A percentile compares a stretch with the other conserved stretches of the same genome.
phyloP scores from a whole-genome alignment of 179 eudicot genomes.

The Gypsophila paniculata region DNA sequence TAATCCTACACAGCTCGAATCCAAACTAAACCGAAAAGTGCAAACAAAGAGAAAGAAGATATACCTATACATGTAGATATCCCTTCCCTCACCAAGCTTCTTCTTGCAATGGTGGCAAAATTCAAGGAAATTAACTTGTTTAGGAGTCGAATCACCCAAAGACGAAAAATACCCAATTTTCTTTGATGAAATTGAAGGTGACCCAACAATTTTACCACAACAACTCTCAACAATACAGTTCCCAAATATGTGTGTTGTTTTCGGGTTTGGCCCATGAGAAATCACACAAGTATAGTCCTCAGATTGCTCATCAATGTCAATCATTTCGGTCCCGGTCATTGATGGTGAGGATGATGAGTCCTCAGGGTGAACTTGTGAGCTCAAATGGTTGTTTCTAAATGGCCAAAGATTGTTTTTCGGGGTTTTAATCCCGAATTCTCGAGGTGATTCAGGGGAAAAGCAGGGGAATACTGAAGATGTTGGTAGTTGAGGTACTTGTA shows the following conservation, averaged over 20 bases:
- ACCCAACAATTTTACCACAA: conserved; percentile 34
- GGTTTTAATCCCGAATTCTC: conserved; percentile 70
- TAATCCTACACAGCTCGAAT: too few species aligned
- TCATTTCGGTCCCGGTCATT: background rate
- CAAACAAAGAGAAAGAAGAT: background rate
- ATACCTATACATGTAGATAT: conserved; percentile 44
- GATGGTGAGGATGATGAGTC: background rate
- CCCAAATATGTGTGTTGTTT: conserved; percentile 67
- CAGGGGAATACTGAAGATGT: conserved; percentile 35
- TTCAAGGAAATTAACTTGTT: conserved; percentile 43
- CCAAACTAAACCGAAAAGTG: too few species aligned
- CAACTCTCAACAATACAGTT: conserved; percentile 65
- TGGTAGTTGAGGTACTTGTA: conserved; percentile 45
- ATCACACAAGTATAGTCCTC: conserved; percentile 88
- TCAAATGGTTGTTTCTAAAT: conserved; percentile 16
- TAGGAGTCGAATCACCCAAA: conserved; percentile 18
- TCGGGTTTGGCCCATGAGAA: conserved; percentile 77
- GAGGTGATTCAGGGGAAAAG: conserved; percentile 48
- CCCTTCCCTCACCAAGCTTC: conserved; percentile 37
- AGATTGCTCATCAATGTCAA: conserved; percentile 69
- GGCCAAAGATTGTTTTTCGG: conserved; percentile 32
- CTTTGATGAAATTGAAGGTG: conserved; percentile 33
- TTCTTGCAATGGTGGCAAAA: conserved; percentile 62
- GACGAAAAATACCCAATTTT: conserved; percentile 29
- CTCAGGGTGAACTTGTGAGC: conserved; percentile 28